Evolutionary conservation across 2,329 filamentous ascomycete species (phyloP).

Genomic region (Fulvia fulva): DNA sequence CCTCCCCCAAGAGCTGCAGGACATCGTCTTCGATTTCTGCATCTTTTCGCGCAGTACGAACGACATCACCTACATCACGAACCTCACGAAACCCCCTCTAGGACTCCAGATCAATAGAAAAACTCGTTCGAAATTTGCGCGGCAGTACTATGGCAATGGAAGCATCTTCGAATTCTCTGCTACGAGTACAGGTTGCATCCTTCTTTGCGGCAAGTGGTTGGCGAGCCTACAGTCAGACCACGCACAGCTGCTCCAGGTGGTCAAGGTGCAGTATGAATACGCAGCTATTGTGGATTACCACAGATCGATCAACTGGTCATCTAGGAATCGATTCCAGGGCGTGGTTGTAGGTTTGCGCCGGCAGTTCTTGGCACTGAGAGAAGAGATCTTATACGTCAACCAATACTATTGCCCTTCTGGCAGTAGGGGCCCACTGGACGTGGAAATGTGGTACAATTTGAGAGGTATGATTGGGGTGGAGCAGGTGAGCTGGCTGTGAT

Average conservation of each 20-base stretch:
- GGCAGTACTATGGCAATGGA: neutral
- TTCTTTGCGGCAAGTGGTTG: neutral
- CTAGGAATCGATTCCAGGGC: neutral
- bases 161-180: neutral
- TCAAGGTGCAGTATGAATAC: neutral
- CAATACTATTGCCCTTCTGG: neutral
- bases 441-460: neutral
- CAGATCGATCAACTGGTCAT: neutral
- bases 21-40: constrained; percentile 1
- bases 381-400: neutral
- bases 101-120: neutral
- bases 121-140: neutral
- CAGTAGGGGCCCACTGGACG: neutral
- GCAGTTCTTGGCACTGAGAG: neutral
- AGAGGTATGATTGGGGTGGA: neutral
- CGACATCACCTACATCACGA: neutral
- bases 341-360: neutral
- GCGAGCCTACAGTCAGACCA: neutral
- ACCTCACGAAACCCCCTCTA: neutral
- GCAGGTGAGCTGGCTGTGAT: neutral
- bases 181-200: neutral
- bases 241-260: neutral
- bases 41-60: neutral
- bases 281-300: neutral
- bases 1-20: constrained; percentile 4